Conservation (phyloP, 495 filamentous ascomycete species). For the Neurospora terricola region DNA sequence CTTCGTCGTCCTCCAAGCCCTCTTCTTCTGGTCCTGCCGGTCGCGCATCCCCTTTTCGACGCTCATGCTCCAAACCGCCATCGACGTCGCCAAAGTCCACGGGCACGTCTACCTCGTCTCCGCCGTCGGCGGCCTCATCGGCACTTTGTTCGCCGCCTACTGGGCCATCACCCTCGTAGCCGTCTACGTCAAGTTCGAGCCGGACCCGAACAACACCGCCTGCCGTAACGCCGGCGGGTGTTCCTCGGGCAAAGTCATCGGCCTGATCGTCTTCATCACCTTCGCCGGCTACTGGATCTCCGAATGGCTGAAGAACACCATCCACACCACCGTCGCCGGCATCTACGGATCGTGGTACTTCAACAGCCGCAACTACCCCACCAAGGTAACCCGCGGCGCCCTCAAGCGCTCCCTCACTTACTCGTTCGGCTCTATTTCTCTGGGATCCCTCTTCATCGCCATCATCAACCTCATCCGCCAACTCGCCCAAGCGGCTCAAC, state of each 20-base stretch:
- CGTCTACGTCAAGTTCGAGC: slow-evolving; percentile 74
- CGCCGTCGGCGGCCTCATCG: slow-evolving; percentile 64
- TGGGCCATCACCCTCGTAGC: slow-evolving; percentile 49
- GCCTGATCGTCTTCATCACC: slow-evolving; percentile 74
- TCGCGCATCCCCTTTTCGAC: slow-evolving; percentile 80
- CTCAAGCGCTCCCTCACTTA: slow-evolving; percentile 72
- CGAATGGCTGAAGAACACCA: slow-evolving; percentile 85
- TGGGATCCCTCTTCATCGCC: slow-evolving; percentile 79
- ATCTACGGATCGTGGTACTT: slow-evolving; percentile 95
- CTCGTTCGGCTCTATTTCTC: slow-evolving; percentile 81
- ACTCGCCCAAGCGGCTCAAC: slow-evolving; percentile 61
- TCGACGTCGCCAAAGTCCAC: slow-evolving; percentile 73
- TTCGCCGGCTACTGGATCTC: slow-evolving; percentile 90
- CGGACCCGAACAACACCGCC: slow-evolving; percentile 51
- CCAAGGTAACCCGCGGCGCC: slow-evolving; percentile 64
- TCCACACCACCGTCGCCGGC: slow-evolving; percentile 78
- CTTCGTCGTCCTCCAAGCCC: slow-evolving; percentile 53
- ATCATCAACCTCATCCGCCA: slow-evolving; percentile 77
- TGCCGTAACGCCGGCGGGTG: slow-evolving; percentile 60
- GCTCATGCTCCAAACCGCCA: slow-evolving; percentile 77
- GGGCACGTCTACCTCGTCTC: slow-evolving; percentile 84
- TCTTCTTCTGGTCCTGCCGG: slow-evolving; percentile 58
- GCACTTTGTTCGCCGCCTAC: slow-evolving; percentile 61
- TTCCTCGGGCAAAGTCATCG: slow-evolving; percentile 65
- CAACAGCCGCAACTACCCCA: slow-evolving; percentile 58